These are phyloP conservation scores for Lignosus rhinocerotis DNA, from an alignment of 1,284 basidiomycete genomes.

Conservation along the genomic window DNA sequence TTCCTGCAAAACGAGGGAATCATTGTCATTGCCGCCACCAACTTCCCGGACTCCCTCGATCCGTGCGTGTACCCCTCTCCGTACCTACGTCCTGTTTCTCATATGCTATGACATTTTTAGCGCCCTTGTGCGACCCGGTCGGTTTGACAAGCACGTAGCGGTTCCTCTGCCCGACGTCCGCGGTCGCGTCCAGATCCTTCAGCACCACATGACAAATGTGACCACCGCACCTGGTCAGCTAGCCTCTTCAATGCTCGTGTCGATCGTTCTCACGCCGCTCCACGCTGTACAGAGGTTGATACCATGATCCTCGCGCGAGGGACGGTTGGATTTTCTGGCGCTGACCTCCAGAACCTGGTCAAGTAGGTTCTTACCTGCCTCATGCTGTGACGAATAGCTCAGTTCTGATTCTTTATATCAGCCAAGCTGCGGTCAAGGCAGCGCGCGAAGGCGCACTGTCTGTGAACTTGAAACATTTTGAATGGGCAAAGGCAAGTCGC, in stretches of 20 bases:
- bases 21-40: conserved; percentile 93
- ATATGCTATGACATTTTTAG: conserved; percentile 9
- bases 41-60: conserved; percentile 91
- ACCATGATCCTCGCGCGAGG: conserved; percentile 85
- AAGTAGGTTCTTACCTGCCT: conserved; percentile 56
- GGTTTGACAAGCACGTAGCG: conserved; percentile 91
- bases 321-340: conserved; percentile 89
- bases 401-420: conserved; percentile 29
- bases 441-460: conserved; percentile 76
- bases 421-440: conserved; percentile 90
- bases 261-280: conserved; percentile 15
- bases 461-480: conserved; percentile 83
- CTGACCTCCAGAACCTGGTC: conserved; percentile 92
- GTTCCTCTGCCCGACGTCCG: conserved; percentile 88
- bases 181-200: conserved; percentile 85
- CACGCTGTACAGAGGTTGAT: conserved; percentile 64
- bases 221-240: conserved; percentile 57
- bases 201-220: conserved; percentile 87
- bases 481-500: conserved; percentile 87
- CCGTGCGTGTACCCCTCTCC: conserved; percentile 49
- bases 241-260: neutral
- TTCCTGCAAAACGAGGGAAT: conserved; percentile 90
- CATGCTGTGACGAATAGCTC: neutral
- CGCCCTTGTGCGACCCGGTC: conserved; percentile 89
- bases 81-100: neutral